These are phyloP conservation scores for Fraxinus paxiana DNA, from an alignment of 305 asterid genomes.

Conservation along the genomic window DNA sequence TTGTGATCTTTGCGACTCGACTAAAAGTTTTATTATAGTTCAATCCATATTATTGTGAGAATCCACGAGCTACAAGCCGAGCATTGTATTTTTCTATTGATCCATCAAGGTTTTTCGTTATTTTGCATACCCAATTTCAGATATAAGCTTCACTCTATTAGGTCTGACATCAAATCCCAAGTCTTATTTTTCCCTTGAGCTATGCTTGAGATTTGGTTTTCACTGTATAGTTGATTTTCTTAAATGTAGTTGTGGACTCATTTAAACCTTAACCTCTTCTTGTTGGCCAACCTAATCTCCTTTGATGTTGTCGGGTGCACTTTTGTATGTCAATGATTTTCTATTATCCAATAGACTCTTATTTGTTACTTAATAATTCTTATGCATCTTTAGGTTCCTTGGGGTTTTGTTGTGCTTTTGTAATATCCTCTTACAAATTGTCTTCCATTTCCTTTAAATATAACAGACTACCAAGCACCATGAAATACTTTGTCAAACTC, in stretches of 20 bases:
- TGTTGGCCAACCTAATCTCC: not conserved
- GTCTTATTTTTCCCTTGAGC: no score
- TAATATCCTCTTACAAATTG: no score
- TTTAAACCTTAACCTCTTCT: not conserved
- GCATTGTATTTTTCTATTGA: not conserved
- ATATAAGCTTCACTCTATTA: not conserved
- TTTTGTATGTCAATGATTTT: no score
- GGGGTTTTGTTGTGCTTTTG: no score
- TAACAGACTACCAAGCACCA: no score
- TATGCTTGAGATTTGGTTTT: not conserved
- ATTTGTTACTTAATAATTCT: not conserved
- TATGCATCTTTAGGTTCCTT: no score
- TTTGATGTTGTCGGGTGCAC: no score
- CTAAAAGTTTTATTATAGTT: not conserved
- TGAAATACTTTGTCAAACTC: no score
- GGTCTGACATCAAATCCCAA: no score
- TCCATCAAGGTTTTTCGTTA: not conserved
- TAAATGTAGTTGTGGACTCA: not conserved
- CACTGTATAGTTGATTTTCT: not conserved
- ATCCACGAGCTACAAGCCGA: not conserved
- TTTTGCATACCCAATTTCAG: not conserved
- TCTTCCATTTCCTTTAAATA: no score
- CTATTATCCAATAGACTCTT: not conserved
- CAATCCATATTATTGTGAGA: not conserved
- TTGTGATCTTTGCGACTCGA: not conserved